Conservation (phyloP, 2,329 filamentous ascomycete genomes). For the Colletotrichum truncatum region DNA sequence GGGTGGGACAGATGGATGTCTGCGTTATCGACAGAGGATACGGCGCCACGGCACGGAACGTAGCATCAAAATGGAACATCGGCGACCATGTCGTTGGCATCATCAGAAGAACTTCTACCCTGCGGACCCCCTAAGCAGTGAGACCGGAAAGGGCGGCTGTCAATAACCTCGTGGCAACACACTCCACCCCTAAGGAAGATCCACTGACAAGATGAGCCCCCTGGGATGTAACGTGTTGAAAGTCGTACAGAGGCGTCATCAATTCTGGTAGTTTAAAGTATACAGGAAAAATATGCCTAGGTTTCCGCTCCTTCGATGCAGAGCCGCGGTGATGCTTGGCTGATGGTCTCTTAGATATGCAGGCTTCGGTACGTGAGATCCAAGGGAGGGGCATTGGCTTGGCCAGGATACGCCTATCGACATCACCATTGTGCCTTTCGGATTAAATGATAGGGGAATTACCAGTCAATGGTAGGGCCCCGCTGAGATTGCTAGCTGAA, state of each 20-base stretch:
- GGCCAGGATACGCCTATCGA: constrained; percentile 2
- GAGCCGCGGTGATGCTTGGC: not conserved
- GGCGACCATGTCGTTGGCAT: not conserved
- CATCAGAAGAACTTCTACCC: not conserved
- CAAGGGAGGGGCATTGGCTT: constrained; percentile 15
- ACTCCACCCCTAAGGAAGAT: not conserved
- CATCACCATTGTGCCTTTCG: constrained; percentile 2
- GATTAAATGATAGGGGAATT: not conserved
- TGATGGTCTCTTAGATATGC: constrained; percentile 19
- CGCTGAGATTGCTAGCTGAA: not conserved
- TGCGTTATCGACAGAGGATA: constrained; percentile 1
- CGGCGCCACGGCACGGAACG: not conserved
- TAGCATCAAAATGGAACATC: not conserved
- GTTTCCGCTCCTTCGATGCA: not conserved
- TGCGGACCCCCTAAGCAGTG: not conserved
- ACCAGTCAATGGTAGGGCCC: not conserved
- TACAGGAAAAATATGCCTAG: not conserved
- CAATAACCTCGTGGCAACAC: not conserved
- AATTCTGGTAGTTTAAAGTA: not conserved
- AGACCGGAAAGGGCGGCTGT: not conserved
- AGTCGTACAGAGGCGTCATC: constrained; percentile 19
- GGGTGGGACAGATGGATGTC: constrained; percentile 6
- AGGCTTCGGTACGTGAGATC: constrained; percentile 15
- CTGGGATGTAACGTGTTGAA: not conserved
- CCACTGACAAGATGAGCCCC: not conserved